Conservation (phyloP, 192 early-diverging fungal species). For the Dispira simplex region DNA sequence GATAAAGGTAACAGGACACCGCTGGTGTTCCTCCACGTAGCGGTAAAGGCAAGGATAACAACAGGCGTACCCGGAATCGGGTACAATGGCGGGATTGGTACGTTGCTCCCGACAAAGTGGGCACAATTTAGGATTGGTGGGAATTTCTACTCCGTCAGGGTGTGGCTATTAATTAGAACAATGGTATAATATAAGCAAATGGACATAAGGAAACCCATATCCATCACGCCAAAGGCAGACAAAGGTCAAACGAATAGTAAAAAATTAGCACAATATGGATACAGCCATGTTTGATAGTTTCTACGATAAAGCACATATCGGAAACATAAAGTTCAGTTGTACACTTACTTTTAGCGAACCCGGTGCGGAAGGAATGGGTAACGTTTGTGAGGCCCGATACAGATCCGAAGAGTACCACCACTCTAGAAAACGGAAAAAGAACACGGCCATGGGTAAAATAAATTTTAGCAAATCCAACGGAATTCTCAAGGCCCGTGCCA, state of each 20-base stretch:
- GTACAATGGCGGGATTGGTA: conserved; percentile 73
- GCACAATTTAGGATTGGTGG: conserved; percentile 55
- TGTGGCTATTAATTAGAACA: conserved; percentile 36
- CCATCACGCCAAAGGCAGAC: too few species aligned
- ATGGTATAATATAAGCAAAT: too few species aligned
- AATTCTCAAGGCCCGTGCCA: not conserved
- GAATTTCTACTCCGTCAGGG: conserved; percentile 53
- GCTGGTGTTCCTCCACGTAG: conserved; percentile 47
- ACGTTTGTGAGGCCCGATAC: conserved; percentile 33
- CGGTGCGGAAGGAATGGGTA: conserved; percentile 57
- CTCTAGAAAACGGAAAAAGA: conserved; percentile 88
- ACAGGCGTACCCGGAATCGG: conserved; percentile 74
- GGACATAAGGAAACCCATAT: too few species aligned
- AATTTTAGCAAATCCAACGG: conserved; percentile 55
- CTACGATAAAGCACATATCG: too few species aligned
- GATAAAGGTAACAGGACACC: conserved; percentile 68
- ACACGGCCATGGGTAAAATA: conserved; percentile 73
- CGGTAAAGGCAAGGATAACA: conserved; percentile 83
- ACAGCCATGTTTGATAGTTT: too few species aligned
- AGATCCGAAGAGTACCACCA: conserved; percentile 93
- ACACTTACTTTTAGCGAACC: conserved; percentile 40
- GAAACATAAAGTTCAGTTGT: too few species aligned
- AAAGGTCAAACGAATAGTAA: too few species aligned
- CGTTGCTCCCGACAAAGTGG: conserved; percentile 56
- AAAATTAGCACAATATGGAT: too few species aligned